Evolutionary conservation across 2,329 filamentous ascomycete genomes (phyloP).

Genomic region (Cadophora sp.): DNA sequence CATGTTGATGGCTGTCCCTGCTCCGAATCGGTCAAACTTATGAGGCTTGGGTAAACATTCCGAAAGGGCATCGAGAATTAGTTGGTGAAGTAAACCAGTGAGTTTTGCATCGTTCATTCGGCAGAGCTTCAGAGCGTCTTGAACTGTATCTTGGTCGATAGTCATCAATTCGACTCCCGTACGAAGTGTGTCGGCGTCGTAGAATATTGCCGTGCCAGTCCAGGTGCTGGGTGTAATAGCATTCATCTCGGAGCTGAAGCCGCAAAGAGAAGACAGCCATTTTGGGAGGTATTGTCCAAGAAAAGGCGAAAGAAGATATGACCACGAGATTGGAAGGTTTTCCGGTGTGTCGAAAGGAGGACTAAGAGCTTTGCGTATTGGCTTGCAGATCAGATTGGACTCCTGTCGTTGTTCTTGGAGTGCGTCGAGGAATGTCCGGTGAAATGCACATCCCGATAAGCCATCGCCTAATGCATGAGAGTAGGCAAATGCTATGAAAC

Average conservation of each 20-base stretch:
- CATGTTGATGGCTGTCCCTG: constrained; percentile 10
- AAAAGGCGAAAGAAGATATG: neutral
- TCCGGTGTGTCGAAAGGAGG: constrained; percentile 7
- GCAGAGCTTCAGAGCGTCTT: constrained; percentile 13
- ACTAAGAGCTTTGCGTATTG: neutral
- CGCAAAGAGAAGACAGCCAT: constrained; percentile 3
- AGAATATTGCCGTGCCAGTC: constrained; percentile 12
- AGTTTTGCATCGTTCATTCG: constrained; percentile 15
- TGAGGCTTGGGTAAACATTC: neutral
- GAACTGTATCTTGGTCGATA: neutral
- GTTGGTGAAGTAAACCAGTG: constrained; percentile 11
- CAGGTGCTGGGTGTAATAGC: neutral
- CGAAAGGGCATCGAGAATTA: constrained; percentile 9
- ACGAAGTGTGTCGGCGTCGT: neutral
- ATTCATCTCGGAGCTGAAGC: neutral
- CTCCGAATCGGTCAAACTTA: neutral
- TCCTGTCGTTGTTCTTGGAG: neutral
- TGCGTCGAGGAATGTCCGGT: constrained; percentile 15
- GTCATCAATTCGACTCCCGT: constrained; percentile 7
- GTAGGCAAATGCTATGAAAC: constrained; percentile 13
- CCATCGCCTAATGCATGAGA: constrained; percentile 8
- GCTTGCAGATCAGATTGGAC: neutral
- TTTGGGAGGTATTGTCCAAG: constrained; percentile 10
- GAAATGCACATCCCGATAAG: constrained; percentile 5
- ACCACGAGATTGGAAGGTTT: constrained; percentile 15